Conservation (phyloP, 2,329 filamentous ascomycete genomes). For the Sordariomycetes sp. region DNA sequence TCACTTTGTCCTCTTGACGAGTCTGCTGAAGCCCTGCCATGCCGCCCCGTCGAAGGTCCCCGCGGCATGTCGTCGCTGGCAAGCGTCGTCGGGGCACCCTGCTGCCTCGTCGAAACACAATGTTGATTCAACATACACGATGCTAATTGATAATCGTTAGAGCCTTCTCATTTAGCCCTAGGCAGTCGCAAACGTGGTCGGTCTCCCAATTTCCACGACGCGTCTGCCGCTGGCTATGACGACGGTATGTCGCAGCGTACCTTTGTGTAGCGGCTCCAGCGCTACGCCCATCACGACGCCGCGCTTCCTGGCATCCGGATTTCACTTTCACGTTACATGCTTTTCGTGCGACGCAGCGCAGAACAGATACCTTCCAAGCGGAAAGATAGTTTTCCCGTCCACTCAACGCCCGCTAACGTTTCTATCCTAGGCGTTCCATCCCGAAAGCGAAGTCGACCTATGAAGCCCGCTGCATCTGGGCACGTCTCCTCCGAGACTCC, state of each 20-base stretch:
- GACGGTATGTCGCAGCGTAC: conserved; percentile 57
- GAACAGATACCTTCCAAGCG: too few relatives aligned
- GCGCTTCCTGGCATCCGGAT: neutral
- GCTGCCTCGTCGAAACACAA: too few relatives aligned
- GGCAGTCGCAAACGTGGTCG: conserved; percentile 74
- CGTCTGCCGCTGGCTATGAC: conserved; percentile 50
- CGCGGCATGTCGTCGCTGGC: too few relatives aligned
- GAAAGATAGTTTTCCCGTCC: too few relatives aligned
- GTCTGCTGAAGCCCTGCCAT: too few relatives aligned
- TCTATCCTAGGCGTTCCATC: conserved; percentile 32
- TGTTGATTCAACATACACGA: neutral
- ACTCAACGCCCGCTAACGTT: conserved; percentile 19
- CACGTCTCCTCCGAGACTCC: conserved; percentile 44
- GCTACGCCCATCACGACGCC: conserved; percentile 2
- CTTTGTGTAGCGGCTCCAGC: conserved; percentile 16
- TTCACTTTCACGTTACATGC: conserved; percentile 18
- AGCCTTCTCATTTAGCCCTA: conserved; percentile 37
- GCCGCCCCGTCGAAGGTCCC: too few relatives aligned
- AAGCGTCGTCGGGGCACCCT: too few relatives aligned
- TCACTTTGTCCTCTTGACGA: too few relatives aligned
- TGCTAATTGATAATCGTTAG: conserved; percentile 15
- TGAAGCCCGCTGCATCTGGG: conserved; percentile 25
- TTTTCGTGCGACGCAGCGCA: conserved; percentile 20
- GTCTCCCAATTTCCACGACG: conserved; percentile 59
- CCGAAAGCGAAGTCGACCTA: conserved; percentile 26